Base-by-base conservation (phyloP, 148 eudicot species). In the Spergularia bocconei region DNA sequence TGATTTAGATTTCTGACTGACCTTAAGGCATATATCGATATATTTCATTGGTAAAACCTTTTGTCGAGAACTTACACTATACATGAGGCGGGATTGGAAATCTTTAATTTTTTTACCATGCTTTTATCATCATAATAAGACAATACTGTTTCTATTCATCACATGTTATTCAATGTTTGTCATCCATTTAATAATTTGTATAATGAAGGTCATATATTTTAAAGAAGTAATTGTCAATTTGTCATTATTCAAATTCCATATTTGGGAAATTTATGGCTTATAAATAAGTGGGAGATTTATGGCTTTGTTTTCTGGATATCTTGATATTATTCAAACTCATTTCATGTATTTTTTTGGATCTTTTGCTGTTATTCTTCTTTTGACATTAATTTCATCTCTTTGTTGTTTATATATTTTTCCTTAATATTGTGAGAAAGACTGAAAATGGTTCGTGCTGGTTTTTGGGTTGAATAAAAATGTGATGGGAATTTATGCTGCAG, bases 401-500 rank as follows among this genome's bases (percentile, higher is more conserved):
- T 25, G 52, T 41, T 41, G 25, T 19, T 50, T 20, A 11, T 20
- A 68, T 48, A 19, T 17, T 44, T 16, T 56, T 60, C 23, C 23
- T 8, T 4, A 9, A 29, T 64, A 1, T 58, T 12, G 25, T 58
- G 20, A 19, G 19, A n/a, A n/a, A 58, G 25, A n/a, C 19, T 58
- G 62, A 58, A 41, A 69, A 7, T 52, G 53, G 11, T 13, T 14
- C 14, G 29, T 25, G 41, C 5, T 65, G 6, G n/a, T 11, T 33
- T 4, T 52, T 19, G 7, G 63, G 47, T 53, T 13, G 51, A 53
- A 25, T 54, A 66, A 14, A 73, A 23, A 13, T 7, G 9, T 50
- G 13, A 20, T 7, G 66, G 52, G 78, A 38, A 77, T 70, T 25
- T 62, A 69, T 69, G 63, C 14, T 69, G 80, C 76, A 93, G 98